These are phyloP conservation scores for Endogone sp. DNA, from an alignment of 192 early-diverging fungal genomes.

Conservation along the genomic window DNA sequence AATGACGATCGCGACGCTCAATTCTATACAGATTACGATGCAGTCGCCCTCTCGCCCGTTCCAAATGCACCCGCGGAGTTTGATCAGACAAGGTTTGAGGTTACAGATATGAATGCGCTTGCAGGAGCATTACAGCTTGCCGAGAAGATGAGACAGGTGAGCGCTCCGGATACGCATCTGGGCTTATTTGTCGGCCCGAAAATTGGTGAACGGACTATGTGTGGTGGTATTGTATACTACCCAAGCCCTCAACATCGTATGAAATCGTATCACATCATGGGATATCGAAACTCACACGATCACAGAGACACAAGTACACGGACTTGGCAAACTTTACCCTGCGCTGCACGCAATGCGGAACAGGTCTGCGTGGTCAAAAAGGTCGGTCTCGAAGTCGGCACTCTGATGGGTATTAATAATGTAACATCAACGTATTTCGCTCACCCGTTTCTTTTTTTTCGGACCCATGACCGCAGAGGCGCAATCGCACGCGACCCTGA, in stretches of 20 bases:
- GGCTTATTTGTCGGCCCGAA: neutral
- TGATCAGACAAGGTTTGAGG: constrained; percentile 67
- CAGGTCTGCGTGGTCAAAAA: constrained; percentile 43
- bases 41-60: constrained; percentile 60
- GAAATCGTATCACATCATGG: too few relatives aligned
- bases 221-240: too few relatives aligned
- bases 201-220: too few relatives aligned
- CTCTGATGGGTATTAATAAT: neutral
- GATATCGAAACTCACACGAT: too few relatives aligned
- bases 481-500: constrained; percentile 23
- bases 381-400: constrained; percentile 23
- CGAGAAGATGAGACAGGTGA: constrained; percentile 37
- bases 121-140: constrained; percentile 37
- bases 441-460: neutral
- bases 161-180: neutral
- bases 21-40: constrained; percentile 66
- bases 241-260: too few relatives aligned
- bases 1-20: neutral
- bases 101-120: constrained; percentile 24
- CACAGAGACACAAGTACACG: constrained; percentile 66
- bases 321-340: constrained; percentile 69
- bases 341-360: constrained; percentile 57
- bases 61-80: constrained; percentile 54
- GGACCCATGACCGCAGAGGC: constrained; percentile 19
- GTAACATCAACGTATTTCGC: neutral